Conservation (phyloP, 805 yeast species). For the Candida insectalens region DNA sequence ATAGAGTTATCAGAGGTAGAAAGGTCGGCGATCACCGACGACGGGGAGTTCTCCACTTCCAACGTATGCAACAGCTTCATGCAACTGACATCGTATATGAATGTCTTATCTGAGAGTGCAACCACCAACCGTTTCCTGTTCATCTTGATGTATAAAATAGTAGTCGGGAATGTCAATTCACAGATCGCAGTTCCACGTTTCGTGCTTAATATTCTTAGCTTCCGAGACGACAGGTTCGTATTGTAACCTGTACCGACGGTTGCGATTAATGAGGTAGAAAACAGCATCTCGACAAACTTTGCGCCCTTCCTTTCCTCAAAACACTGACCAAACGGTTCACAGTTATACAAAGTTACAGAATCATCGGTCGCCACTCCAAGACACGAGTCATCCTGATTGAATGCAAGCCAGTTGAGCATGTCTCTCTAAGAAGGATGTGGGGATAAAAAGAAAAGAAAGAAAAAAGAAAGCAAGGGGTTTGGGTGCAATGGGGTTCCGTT, state of each 20-base stretch:
- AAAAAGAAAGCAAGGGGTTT: too few relatives aligned
- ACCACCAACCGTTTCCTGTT: conserved; percentile 79
- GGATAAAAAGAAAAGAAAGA: too few relatives aligned
- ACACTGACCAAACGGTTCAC: conserved; percentile 82
- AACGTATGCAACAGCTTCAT: conserved; percentile 72
- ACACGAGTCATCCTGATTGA: conserved; percentile 86
- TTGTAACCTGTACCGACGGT: conserved; percentile 71
- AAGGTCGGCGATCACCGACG: conserved; percentile 17
- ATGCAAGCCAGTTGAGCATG: conserved; percentile 15
- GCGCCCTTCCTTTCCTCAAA: conserved; percentile 45
- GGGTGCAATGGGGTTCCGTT: too few relatives aligned
- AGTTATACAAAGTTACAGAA: conserved; percentile 69
- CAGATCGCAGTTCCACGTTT: conserved; percentile 69
- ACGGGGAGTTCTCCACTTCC: conserved; percentile 38
- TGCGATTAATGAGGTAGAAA: conserved; percentile 79
- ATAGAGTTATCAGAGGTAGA: conserved; percentile 37
- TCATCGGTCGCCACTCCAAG: conserved; percentile 61
- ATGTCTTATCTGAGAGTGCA: conserved; percentile 69
- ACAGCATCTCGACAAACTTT: conserved; percentile 80
- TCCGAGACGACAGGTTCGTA: conserved; percentile 64
- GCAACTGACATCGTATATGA: conserved; percentile 82
- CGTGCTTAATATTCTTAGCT: conserved; percentile 75
- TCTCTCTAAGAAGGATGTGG: too few relatives aligned
- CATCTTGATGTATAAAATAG: conserved; percentile 61
- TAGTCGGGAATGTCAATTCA: conserved; percentile 78